These are phyloP conservation scores for Selaginella moellendorffii DNA, from an alignment of 75 land plant genomes.

Conservation along the genomic window DNA sequence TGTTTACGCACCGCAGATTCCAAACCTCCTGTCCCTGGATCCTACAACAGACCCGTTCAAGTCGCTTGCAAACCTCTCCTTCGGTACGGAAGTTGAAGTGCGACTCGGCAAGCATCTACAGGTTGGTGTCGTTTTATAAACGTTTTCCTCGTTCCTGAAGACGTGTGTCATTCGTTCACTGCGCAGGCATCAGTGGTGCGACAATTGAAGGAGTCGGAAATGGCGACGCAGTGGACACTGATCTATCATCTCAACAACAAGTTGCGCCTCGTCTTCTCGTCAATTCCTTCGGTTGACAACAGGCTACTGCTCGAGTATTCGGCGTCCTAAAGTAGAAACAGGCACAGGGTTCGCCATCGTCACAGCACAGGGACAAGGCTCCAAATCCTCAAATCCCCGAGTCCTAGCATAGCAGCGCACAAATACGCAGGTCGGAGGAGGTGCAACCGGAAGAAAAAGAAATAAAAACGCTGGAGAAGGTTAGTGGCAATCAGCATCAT, in stretches of 20 bases:
- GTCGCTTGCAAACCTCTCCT: conserved; percentile 72
- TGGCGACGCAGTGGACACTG: conserved; percentile 96
- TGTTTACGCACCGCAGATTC: conserved; percentile 94
- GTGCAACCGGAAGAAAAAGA: no score
- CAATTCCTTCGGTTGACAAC: conserved; percentile 58
- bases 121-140: conserved; percentile 26
- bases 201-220: conserved; percentile 93
- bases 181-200: conserved; percentile 86
- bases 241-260: conserved; percentile 87
- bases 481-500: no score
- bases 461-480: no score
- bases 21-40: conserved; percentile 75
- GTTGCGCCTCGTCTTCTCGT: conserved; percentile 70
- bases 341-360: no score
- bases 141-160: conserved; percentile 1
- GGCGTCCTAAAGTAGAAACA: no score
- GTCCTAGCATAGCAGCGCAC: no score
- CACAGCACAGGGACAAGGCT: no score
- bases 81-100: conserved; percentile 94
- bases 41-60: conserved; percentile 88
- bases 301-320: conserved; percentile 87
- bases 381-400: no score
- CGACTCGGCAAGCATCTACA: conserved; percentile 91
- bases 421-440: no score
- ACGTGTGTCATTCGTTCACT: not conserved